Percentiles rank a stretch among this genome's conserved stretches.
Conservation (phyloP, 1,284 basidiomycete genomes). For the Cutaneotrichosporon cutaneum region DNA sequence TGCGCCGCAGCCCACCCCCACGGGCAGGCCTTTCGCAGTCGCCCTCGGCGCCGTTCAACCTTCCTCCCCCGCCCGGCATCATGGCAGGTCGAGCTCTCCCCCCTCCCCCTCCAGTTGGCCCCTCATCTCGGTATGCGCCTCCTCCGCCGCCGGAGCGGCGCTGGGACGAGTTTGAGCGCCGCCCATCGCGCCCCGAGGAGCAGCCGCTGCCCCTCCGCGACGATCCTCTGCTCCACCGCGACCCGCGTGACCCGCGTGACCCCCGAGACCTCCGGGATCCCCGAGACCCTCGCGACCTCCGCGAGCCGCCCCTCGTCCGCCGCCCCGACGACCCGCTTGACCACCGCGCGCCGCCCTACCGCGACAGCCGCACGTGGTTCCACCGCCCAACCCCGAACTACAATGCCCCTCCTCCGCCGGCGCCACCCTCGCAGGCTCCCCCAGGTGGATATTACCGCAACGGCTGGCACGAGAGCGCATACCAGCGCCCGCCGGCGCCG, state of each 20-base stretch:
- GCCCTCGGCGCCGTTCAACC: constrained; percentile 6
- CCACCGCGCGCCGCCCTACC: not conserved
- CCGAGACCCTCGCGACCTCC: constrained; percentile 6
- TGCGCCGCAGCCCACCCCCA: not conserved
- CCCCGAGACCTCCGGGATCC: constrained; percentile 5
- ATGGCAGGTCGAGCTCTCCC: not conserved
- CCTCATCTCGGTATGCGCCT: not conserved
- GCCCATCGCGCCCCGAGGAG: constrained; percentile 2
- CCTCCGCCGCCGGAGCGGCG: not conserved
- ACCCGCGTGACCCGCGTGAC: not conserved
- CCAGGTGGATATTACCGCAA: constrained; percentile 10
- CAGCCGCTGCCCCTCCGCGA: not conserved
- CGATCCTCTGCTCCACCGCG: not conserved
- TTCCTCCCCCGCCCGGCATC: not conserved
- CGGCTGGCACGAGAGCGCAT: constrained; percentile 2
- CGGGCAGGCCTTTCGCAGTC: not conserved
- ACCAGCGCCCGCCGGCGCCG: constrained; percentile 2
- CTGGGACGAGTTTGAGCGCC: constrained; percentile 14
- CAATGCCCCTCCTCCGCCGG: not conserved
- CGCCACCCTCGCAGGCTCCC: not conserved
- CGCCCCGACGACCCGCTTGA: constrained; percentile 1
- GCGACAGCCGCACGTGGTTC: not conserved
- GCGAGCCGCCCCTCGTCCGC: not conserved
- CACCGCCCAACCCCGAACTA: not conserved
- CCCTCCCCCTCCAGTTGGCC: not conserved